A percentile compares a stretch with the other conserved stretches of the same genome.
These are phyloP conservation scores for Cadophora malorum DNA, from an alignment of 2,329 filamentous ascomycete species.

Conservation along the genomic window DNA sequence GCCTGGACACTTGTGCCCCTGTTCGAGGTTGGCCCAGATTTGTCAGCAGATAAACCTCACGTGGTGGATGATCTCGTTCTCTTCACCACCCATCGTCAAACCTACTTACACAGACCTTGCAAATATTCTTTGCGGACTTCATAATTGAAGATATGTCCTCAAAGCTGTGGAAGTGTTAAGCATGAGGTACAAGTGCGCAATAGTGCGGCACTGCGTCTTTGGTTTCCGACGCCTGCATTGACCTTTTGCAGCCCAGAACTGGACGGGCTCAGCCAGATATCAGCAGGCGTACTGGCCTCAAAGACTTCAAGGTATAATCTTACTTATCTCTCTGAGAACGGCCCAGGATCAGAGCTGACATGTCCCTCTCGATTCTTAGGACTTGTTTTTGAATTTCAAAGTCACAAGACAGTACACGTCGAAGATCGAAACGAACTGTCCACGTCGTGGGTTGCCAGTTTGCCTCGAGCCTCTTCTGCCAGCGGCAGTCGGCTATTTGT, in stretches of 20 bases:
- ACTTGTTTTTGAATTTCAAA: conserved; percentile 4
- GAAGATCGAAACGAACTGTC: not conserved
- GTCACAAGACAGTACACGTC: conserved; percentile 1
- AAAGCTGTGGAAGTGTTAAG: not conserved
- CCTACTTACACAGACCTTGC: not conserved
- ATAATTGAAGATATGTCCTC: not conserved
- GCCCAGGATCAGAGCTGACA: not conserved
- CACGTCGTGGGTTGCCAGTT: not conserved
- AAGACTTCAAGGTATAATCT: not conserved
- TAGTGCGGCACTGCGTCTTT: not conserved
- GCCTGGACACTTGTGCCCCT: not conserved
- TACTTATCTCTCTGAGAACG: not conserved
- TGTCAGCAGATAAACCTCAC: conserved; percentile 9
- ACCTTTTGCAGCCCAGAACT: not conserved
- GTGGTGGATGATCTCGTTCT: not conserved
- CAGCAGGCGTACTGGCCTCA: not conserved
- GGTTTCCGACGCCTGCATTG: not conserved
- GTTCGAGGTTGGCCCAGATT: not conserved
- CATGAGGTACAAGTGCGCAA: not conserved
- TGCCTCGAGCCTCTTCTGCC: not conserved
- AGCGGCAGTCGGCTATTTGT: conserved; percentile 1
- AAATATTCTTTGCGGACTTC: not conserved
- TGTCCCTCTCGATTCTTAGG: not conserved
- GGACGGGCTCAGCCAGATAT: no score
- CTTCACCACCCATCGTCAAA: not conserved